Percentiles rank a stretch among this genome's conserved stretches.
Evolutionary conservation across 2,329 filamentous ascomycete genomes (phyloP).

Genomic region (Ascochyta rabiei): DNA sequence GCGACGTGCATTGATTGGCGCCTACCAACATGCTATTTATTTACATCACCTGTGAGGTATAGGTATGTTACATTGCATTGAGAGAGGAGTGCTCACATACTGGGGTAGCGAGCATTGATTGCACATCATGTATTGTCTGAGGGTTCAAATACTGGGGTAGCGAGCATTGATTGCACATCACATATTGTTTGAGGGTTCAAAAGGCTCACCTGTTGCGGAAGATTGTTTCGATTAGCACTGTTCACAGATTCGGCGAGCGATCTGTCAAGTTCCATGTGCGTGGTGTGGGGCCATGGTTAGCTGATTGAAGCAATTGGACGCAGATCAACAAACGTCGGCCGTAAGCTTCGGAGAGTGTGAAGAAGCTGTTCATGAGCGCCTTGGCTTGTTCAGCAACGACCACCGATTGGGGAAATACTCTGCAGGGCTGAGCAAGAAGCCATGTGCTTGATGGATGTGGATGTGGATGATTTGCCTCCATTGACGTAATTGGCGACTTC

Average conservation of each 20-base stretch:
- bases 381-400: background rate
- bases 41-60: background rate
- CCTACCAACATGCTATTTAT: background rate
- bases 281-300: slow-evolving; percentile 6
- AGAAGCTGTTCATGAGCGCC: background rate
- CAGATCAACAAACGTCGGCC: slow-evolving; percentile 10
- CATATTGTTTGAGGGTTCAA: background rate
- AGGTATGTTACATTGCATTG: background rate
- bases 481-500: slow-evolving; percentile 32
- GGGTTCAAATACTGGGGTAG: background rate
- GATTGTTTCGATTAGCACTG: slow-evolving; percentile 11
- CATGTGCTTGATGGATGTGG: background rate
- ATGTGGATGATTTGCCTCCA: slow-evolving; percentile 12
- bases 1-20: background rate
- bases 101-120: background rate
- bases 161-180: background rate
- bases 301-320: slow-evolving; percentile 7
- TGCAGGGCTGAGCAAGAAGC: background rate
- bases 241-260: slow-evolving; percentile 11
- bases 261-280: slow-evolving; percentile 3
- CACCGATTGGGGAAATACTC: background rate
- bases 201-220: slow-evolving; percentile 4
- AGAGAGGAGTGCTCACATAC: background rate
- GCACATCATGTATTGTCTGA: background rate
- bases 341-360: background rate